phyloP scores from a whole-genome alignment of 306 rosid species.

The Cicer judaicum region DNA sequence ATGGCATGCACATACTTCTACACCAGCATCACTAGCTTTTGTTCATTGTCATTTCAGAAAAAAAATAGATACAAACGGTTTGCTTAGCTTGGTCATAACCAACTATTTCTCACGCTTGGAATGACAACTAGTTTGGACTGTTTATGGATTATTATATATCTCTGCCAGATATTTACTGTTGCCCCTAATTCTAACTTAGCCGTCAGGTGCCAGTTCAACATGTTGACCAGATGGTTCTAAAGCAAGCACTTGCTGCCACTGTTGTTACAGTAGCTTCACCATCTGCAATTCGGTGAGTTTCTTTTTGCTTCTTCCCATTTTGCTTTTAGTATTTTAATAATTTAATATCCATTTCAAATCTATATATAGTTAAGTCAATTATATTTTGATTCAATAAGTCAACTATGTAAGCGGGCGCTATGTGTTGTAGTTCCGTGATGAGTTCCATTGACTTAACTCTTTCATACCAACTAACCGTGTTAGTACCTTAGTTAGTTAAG shows the following conservation, averaged over 20 bases:
- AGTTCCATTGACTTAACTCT: constrained; percentile 1
- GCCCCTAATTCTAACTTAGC: constrained; percentile 39
- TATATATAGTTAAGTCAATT: constrained; percentile 7
- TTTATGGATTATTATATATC: constrained; percentile 8
- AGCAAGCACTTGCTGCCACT: constrained; percentile 80
- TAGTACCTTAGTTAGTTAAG: constrained; percentile 27
- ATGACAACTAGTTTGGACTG: constrained; percentile 5
- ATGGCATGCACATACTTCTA: background rate
- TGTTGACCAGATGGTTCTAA: constrained; percentile 62
- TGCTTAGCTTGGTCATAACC: constrained; percentile 19
- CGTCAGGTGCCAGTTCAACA: constrained; percentile 80
- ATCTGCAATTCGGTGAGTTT: constrained; percentile 77
- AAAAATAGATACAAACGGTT: background rate
- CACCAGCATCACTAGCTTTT: background rate
- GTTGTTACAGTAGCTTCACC: constrained; percentile 96
- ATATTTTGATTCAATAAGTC: constrained; percentile 17
- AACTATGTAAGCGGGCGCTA: background rate
- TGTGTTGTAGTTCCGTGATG: constrained; percentile 10
- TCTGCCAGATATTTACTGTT: constrained; percentile 25
- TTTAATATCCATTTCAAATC: constrained; percentile 28
- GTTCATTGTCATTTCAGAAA: background rate
- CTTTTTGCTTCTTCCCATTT: constrained; percentile 20
- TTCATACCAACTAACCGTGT: constrained; percentile 27
- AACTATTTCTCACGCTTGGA: background rate
- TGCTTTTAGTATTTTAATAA: background rate